phyloP scores from a whole-genome alignment of 2,329 filamentous ascomycete genomes.

The Xylariaceae sp. region DNA sequence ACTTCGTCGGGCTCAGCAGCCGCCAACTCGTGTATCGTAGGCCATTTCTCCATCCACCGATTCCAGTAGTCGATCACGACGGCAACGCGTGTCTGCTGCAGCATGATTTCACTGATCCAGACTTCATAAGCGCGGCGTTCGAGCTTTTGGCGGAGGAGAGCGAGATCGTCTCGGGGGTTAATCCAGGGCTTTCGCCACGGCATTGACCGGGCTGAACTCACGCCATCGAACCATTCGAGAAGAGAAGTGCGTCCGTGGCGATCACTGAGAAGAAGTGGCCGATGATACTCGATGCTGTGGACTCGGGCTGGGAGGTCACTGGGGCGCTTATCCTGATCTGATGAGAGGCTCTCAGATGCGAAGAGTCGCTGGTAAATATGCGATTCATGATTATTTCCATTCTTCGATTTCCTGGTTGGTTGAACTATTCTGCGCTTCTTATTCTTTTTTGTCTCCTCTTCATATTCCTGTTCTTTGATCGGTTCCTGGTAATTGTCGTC shows the following conservation, averaged over 20 bases:
- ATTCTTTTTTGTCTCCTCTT: neutral
- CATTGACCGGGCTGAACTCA: slow-evolving; percentile 46
- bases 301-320: slow-evolving; percentile 26
- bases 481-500: slow-evolving; percentile 16
- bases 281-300: slow-evolving; percentile 44
- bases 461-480: neutral
- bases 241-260: slow-evolving; percentile 34
- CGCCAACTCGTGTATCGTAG: slow-evolving; percentile 52
- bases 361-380: slow-evolving; percentile 26
- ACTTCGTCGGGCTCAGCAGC: slow-evolving; percentile 50
- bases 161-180: slow-evolving; percentile 33
- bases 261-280: slow-evolving; percentile 43
- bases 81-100: slow-evolving; percentile 59
- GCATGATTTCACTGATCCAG: slow-evolving; percentile 63
- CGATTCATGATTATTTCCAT: slow-evolving; percentile 8
- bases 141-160: slow-evolving; percentile 38
- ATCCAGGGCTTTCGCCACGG: slow-evolving; percentile 56
- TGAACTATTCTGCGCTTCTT: slow-evolving; percentile 23
- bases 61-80: slow-evolving; percentile 60
- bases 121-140: slow-evolving; percentile 57
- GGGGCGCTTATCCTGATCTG: slow-evolving; percentile 6
- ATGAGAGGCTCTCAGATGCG: neutral
- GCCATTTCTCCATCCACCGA: slow-evolving; percentile 56
- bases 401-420: slow-evolving; percentile 4
- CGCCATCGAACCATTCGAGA: slow-evolving; percentile 47